These are phyloP conservation scores for Luffa acutangula DNA, from an alignment of 306 rosid species.

Conservation along the genomic window DNA sequence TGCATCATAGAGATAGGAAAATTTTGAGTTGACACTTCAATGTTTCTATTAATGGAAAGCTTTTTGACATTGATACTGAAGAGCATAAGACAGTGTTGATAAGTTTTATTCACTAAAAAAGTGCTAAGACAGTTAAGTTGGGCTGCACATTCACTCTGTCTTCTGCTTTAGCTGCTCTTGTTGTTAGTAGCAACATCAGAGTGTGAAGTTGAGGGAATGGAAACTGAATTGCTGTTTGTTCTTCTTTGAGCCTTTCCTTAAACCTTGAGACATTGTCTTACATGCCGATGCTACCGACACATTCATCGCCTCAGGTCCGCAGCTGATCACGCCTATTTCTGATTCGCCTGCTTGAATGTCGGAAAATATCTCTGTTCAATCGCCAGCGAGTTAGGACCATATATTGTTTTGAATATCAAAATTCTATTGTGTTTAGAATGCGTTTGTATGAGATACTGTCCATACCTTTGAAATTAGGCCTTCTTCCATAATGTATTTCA, in stretches of 20 bases:
- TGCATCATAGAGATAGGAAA: not conserved
- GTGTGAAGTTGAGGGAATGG: slow-evolving; percentile 76
- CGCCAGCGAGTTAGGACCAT: not conserved
- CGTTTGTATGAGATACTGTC: not conserved
- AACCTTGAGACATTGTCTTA: slow-evolving; percentile 28
- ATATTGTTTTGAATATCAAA: not conserved
- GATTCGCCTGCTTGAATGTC: slow-evolving; percentile 33
- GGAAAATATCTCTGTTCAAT: slow-evolving; percentile 44
- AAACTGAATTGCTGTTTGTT: slow-evolving; percentile 36
- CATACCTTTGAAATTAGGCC: slow-evolving; percentile 72
- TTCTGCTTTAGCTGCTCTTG: not conserved
- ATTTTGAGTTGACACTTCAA: not conserved
- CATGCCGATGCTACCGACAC: slow-evolving; percentile 46
- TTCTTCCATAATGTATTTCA: slow-evolving; percentile 60
- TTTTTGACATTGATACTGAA: not conserved
- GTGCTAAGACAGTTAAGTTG: not conserved
- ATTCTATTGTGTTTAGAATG: not conserved
- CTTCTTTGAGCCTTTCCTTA: slow-evolving; percentile 27
- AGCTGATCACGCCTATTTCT: slow-evolving; percentile 53
- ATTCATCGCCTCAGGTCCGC: slow-evolving; percentile 83
- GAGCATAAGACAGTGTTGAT: not conserved
- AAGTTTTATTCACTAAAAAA: not conserved
- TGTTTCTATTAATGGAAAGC: not conserved
- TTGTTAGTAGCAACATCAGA: slow-evolving; percentile 20
- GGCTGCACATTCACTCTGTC: not conserved